Percentiles rank a stretch among this genome's conserved stretches.
Evolutionary conservation across 2,329 filamentous ascomycete genomes (phyloP).

Genomic region (Diaporthe australafricana): DNA sequence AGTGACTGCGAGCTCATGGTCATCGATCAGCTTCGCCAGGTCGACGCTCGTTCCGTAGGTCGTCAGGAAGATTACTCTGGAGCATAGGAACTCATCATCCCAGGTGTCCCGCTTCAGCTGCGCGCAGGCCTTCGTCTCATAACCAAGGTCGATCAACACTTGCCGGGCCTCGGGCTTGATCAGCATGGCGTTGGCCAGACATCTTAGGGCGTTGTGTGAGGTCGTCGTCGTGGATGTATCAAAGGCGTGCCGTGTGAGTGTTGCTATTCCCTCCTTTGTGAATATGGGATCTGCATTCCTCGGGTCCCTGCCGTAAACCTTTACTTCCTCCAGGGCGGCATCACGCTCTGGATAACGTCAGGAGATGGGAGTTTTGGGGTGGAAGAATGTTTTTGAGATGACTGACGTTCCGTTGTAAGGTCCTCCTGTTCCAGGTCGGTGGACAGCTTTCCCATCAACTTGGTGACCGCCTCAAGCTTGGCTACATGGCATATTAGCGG

Average conservation of each 20-base stretch:
- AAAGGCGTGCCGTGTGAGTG: constrained; percentile 79
- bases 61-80: constrained; percentile 82
- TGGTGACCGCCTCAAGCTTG: constrained; percentile 76
- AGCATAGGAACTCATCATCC: constrained; percentile 88
- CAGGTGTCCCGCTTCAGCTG: constrained; percentile 78
- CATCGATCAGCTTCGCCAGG: constrained; percentile 72
- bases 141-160: constrained; percentile 77
- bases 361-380: constrained; percentile 26
- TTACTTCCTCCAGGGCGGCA: constrained; percentile 74
- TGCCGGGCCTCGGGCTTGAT: constrained; percentile 76
- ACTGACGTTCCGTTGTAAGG: constrained; percentile 71
- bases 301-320: constrained; percentile 81
- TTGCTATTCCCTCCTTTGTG: constrained; percentile 83
- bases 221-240: constrained; percentile 71
- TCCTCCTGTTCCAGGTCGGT: constrained; percentile 70
- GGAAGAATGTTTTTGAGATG: background rate
- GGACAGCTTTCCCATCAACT: constrained; percentile 71
- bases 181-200: constrained; percentile 86
- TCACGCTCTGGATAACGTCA: constrained; percentile 66
- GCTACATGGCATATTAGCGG: constrained; percentile 52
- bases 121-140: constrained; percentile 74
- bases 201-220: constrained; percentile 81
- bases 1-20: constrained; percentile 74
- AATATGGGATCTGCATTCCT: constrained; percentile 84
- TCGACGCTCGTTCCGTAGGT: constrained; percentile 82